Percentiles rank a stretch among this genome's conserved stretches.
Evolutionary conservation across 805 yeast genomes (phyloP).

Genomic region (Candida wancherniae): DNA sequence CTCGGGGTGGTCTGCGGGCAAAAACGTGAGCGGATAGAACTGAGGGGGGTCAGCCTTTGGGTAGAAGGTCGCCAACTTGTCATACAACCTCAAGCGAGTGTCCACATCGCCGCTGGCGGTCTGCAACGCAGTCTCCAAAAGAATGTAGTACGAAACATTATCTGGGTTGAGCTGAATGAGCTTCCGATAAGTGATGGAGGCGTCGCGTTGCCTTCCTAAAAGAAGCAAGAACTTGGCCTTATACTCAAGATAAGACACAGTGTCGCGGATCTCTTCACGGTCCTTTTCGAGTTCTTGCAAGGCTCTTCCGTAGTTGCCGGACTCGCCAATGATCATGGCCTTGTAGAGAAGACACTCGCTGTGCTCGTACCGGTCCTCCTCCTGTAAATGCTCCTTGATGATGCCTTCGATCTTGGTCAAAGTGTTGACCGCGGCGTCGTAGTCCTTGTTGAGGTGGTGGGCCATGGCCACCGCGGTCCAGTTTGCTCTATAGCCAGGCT

Average conservation of each 20-base stretch:
- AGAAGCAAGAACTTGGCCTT: constrained; percentile 60
- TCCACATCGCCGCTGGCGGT: constrained; percentile 42
- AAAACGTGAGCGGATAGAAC: constrained; percentile 71
- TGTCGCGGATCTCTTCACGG: constrained; percentile 49
- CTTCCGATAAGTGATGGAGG: constrained; percentile 61
- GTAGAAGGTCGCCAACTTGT: constrained; percentile 60
- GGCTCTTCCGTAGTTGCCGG: constrained; percentile 63
- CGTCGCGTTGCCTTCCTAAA: constrained; percentile 55
- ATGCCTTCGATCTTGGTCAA: constrained; percentile 71
- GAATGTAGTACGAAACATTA: constrained; percentile 56
- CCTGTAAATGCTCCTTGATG: constrained; percentile 62
- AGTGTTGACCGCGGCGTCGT: constrained; percentile 63
- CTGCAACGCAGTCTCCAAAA: constrained; percentile 63
- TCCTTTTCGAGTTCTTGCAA: constrained; percentile 53
- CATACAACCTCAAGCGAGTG: constrained; percentile 57
- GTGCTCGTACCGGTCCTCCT: constrained; percentile 67
- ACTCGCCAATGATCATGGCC: constrained; percentile 56
- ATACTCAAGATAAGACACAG: constrained; percentile 56
- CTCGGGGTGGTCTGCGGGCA: constrained; percentile 47
- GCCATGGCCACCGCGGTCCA: constrained; percentile 90
- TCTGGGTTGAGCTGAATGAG: constrained; percentile 86
- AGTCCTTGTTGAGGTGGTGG: constrained; percentile 68
- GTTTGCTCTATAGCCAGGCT: constrained; percentile 79
- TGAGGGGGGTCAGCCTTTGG: constrained; percentile 82
- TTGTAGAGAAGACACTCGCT: constrained; percentile 77